Evolutionary conservation across 1,139 yeast genomes (phyloP).

Genomic region (Zygoascus meyerae): DNA sequence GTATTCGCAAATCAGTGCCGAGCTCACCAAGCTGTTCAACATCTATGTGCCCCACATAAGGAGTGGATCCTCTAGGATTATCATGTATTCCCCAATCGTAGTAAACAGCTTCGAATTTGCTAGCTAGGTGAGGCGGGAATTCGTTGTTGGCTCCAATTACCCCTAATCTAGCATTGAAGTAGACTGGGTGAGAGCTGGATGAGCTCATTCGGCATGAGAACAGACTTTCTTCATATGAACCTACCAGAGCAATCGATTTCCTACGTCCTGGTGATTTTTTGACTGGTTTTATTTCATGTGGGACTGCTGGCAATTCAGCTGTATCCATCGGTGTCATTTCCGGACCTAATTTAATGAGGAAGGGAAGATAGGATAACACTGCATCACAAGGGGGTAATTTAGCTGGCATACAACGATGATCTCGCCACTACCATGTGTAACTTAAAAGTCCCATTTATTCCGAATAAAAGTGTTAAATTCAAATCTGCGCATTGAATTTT

Average conservation of each 20-base stretch:
- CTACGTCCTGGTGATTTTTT: slow-evolving; percentile 14
- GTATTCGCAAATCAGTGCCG: slow-evolving; percentile 36
- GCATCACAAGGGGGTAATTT: no score
- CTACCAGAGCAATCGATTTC: slow-evolving; percentile 22
- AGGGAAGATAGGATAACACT: no score
- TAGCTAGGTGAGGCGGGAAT: slow-evolving; percentile 28
- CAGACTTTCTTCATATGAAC: slow-evolving; percentile 35
- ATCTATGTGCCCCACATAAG: slow-evolving; percentile 39
- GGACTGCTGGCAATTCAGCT: neutral
- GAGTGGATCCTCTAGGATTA: slow-evolving; percentile 28
- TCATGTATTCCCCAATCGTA: slow-evolving; percentile 31
- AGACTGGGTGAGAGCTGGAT: slow-evolving; percentile 30
- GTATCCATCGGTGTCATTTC: no score
- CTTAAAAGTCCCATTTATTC: no score
- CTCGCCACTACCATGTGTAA: no score
- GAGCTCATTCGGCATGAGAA: slow-evolving; percentile 34
- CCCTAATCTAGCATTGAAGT: slow-evolving; percentile 30
- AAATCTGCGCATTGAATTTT: no score
- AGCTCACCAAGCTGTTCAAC: slow-evolving; percentile 32
- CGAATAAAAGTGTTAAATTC: no score
- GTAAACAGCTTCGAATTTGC: slow-evolving; percentile 35
- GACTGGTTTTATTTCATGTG: slow-evolving; percentile 5
- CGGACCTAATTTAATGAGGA: no score
- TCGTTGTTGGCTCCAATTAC: slow-evolving; percentile 26
- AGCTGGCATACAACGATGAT: no score